Evolutionary conservation across 2,329 filamentous ascomycete species (phyloP).

Genomic region (Phoma sp.): DNA sequence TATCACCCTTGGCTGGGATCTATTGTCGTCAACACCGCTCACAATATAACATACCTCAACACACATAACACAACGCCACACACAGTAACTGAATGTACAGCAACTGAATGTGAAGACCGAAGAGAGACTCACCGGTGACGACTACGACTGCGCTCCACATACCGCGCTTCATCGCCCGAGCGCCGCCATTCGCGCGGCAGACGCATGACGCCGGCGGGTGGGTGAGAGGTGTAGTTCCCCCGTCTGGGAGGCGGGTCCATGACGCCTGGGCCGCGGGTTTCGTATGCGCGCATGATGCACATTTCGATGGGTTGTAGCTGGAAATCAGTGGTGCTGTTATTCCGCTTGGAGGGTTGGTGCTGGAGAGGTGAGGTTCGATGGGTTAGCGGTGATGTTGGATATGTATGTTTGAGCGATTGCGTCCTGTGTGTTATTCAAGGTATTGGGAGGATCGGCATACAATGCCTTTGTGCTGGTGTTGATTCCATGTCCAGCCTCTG

Average conservation of each 20-base stretch:
- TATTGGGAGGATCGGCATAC: background rate
- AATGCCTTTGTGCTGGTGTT: conserved; percentile 16
- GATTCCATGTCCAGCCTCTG: too few relatives aligned
- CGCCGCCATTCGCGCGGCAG: conserved; percentile 44
- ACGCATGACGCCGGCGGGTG: conserved; percentile 43
- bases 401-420: too few relatives aligned
- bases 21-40: too few relatives aligned
- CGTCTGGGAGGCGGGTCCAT: conserved; percentile 41
- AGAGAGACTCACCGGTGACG: too few relatives aligned
- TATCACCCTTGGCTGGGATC: conserved; percentile 32
- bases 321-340: too few relatives aligned
- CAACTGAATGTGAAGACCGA: too few relatives aligned
- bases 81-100: too few relatives aligned
- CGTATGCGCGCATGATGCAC: conserved; percentile 45
- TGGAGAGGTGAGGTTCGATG: background rate
- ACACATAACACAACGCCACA: too few relatives aligned
- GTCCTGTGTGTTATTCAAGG: too few relatives aligned
- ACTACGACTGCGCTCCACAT: conserved; percentile 26
- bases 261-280: conserved; percentile 36
- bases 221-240: conserved; percentile 44
- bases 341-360: too few relatives aligned
- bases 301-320: too few relatives aligned
- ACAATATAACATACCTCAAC: too few relatives aligned
- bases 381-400: background rate
- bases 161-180: conserved; percentile 25